Percentiles rank a stretch among this genome's conserved stretches.
These are phyloP conservation scores for Aquilaria malaccensis DNA, from an alignment of 345 rosid species.

Conservation along the genomic window DNA sequence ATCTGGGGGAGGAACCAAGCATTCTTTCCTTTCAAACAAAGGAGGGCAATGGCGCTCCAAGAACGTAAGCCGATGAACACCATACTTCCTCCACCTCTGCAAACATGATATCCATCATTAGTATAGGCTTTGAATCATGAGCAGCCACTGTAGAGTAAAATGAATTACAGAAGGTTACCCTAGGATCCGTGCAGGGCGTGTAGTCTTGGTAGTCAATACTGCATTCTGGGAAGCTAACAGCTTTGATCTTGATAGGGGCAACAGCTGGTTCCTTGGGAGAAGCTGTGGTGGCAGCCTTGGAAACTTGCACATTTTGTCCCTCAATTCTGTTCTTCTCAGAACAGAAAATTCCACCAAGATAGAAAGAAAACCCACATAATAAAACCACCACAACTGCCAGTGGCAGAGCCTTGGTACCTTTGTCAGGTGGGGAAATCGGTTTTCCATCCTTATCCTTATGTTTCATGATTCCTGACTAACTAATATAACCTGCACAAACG, in stretches of 20 bases:
- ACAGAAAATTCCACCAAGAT: conserved; percentile 78
- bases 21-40: conserved; percentile 74
- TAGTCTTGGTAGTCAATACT: conserved; percentile 77
- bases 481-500: conserved; percentile 26
- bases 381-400: conserved; percentile 37
- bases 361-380: conserved; percentile 80
- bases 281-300: conserved; percentile 26
- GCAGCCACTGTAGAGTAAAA: background rate
- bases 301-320: conserved; percentile 20
- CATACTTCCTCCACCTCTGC: conserved; percentile 96
- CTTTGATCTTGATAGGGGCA: conserved; percentile 47
- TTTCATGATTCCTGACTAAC: conserved; percentile 44
- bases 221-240: conserved; percentile 69
- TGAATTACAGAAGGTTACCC: conserved; percentile 29
- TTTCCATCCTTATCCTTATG: conserved; percentile 82
- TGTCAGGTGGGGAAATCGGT: conserved; percentile 41
- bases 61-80: conserved; percentile 71
- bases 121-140: background rate
- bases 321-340: conserved; percentile 37
- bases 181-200: conserved; percentile 99
- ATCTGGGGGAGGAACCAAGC: conserved; percentile 94
- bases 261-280: conserved; percentile 37
- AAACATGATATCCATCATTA: conserved; percentile 14
- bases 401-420: conserved; percentile 38
- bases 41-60: conserved; percentile 99